Evolutionary conservation across 1,284 basidiomycete genomes (phyloP).

Genomic region (Clitocybe nebularis): DNA sequence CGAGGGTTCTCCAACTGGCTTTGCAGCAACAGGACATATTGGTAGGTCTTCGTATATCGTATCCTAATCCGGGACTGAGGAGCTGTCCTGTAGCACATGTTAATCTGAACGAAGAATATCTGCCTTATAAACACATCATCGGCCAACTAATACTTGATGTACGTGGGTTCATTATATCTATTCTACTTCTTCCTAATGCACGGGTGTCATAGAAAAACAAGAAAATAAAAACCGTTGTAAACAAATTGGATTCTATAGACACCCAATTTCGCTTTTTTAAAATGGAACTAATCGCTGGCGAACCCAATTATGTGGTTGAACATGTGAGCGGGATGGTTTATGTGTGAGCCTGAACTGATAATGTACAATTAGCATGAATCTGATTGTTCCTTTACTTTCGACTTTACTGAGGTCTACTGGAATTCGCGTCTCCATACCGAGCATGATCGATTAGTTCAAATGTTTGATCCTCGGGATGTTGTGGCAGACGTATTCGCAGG

Average conservation of each 20-base stretch:
- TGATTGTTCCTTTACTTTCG: slow-evolving; percentile 86
- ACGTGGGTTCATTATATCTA: slow-evolving; percentile 27
- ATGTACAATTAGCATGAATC: slow-evolving; percentile 68
- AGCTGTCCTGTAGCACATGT: slow-evolving; percentile 58
- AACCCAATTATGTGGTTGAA: slow-evolving; percentile 79
- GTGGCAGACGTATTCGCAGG: slow-evolving; percentile 96
- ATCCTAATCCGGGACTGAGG: too few species aligned
- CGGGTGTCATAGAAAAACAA: slow-evolving; percentile 81
- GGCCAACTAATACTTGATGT: slow-evolving; percentile 91
- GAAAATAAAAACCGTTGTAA: slow-evolving; percentile 85
- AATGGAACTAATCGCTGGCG: slow-evolving; percentile 96
- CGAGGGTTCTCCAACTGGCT: slow-evolving; percentile 82
- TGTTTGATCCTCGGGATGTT: slow-evolving; percentile 69
- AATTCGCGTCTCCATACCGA: slow-evolving; percentile 93
- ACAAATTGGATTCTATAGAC: slow-evolving; percentile 90
- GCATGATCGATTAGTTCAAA: slow-evolving; percentile 78
- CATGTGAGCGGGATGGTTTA: slow-evolving; percentile 59
- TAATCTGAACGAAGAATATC: slow-evolving; percentile 87
- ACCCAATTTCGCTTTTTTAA: slow-evolving; percentile 89
- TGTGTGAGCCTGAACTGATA: too few species aligned
- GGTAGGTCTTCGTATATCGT: slow-evolving; percentile 44
- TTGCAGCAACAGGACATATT: slow-evolving; percentile 89
- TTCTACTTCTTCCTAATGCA: slow-evolving; percentile 1
- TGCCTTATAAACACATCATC: slow-evolving; percentile 89
- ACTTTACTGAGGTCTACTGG: slow-evolving; percentile 97